Evolutionary conservation across 176 grass and related monocot species (phyloP), one percentile per base, ranked within the genome.

Genomic region (Aegilops bicornis): DNA sequence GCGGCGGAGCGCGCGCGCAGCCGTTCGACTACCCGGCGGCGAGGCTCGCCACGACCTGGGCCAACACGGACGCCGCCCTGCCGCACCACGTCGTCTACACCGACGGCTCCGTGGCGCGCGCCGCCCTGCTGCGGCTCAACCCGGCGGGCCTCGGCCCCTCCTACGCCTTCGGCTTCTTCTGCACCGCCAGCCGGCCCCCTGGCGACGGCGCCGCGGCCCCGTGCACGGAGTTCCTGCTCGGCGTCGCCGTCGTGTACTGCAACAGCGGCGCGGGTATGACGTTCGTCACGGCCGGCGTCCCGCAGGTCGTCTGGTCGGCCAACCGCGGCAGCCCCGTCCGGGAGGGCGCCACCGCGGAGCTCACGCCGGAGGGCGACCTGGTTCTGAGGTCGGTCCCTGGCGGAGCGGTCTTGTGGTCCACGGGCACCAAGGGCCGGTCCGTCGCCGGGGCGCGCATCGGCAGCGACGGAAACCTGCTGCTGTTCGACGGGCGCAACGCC

Each of bases 161-260:
- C 23, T 90, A 79, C 73, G 89, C 89, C 23, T 86, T 83, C 65
- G 89, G 89, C 47, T 91, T 91, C 82, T 88, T 88, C 86, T 91
- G 86, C 89, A 82, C 79, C 79, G 82, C 79, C 79, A 50, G 13
- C 0, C 4, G 1, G 0, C 45, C 13, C 0, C 83, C 29, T n/a
- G 22, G 64, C 45, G 14, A 40, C 75, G 22, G 64, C 12, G 1
- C 45, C 45, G 32, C 17, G 6, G 6, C 77, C 10, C 64, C 84
- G 0, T 90, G 89, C 84, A 0, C 40, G 31, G 62, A 79, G 10
- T 91, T 91, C 86, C 81, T 91, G 32, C 81, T 91, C 35, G 84
- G 40, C 58, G 31, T 91, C 10, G 81, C 85, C 3, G 75, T 87
- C 85, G 89, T 90, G 1, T 83, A 90, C 84, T 73, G 73, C 58